Evolutionary conservation across 345 rosid genomes (phyloP).

Genomic region (Cochlearia excelsa): DNA sequence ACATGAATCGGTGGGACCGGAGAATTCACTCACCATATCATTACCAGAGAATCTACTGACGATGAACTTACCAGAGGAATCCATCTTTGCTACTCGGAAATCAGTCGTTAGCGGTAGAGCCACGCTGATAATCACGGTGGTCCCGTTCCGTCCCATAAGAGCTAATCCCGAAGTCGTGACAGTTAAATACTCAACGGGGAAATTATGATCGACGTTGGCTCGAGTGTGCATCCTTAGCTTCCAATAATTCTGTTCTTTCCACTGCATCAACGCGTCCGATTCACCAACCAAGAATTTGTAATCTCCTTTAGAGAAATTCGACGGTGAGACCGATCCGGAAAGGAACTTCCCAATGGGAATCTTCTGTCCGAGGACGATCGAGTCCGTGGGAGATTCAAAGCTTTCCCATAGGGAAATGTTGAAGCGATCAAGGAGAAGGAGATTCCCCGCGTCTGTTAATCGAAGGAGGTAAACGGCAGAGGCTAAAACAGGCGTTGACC

Average conservation of each 20-base stretch:
- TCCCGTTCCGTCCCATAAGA: slow-evolving; percentile 62
- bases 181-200: slow-evolving; percentile 50
- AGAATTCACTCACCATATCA: slow-evolving; percentile 44
- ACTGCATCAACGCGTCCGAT: slow-evolving; percentile 52
- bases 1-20: slow-evolving; percentile 59
- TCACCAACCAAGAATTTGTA: slow-evolving; percentile 47
- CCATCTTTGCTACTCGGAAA: slow-evolving; percentile 61
- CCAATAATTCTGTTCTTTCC: slow-evolving; percentile 73
- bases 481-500: slow-evolving; percentile 65
- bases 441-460: slow-evolving; percentile 72
- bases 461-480: slow-evolving; percentile 48
- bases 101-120: slow-evolving; percentile 42
- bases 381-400: slow-evolving; percentile 66
- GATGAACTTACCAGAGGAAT: slow-evolving; percentile 51
- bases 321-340: slow-evolving; percentile 47
- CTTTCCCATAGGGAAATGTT: slow-evolving; percentile 81
- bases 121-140: slow-evolving; percentile 43
- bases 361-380: slow-evolving; percentile 65
- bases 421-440: slow-evolving; percentile 55
- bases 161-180: slow-evolving; percentile 57
- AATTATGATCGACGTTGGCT: slow-evolving; percentile 46
- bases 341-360: slow-evolving; percentile 41
- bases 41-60: slow-evolving; percentile 48
- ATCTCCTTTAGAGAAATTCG: slow-evolving; percentile 55
- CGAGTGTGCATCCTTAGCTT: slow-evolving; percentile 57